Evolutionary conservation across 208 protist species (phyloP), one percentile per base, ranked within the genome.

Genomic region (Leishmania martiniquensis): DNA sequence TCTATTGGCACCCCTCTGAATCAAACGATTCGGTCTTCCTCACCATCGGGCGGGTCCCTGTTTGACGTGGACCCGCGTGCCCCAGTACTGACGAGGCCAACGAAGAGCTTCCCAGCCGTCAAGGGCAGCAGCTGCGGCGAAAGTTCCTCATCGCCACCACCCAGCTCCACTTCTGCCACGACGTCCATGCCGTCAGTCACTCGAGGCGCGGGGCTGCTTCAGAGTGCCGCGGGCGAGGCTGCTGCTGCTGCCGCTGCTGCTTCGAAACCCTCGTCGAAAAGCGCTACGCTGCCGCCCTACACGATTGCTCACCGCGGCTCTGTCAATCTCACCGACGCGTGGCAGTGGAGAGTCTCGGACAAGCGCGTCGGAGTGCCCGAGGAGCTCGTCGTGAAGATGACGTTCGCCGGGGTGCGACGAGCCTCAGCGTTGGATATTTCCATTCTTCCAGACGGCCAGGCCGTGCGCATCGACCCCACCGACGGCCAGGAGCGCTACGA

Each of bases 1-100:
- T 86, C 90, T 37, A 86, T 97, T 39, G 94, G 94, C 37, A 88
- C 80, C 34, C 91, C 90, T 37, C 85, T 93, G 86, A 97, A 95
- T 72, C 94, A 97, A 73, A 97, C 94, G 3, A 80, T 97, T 51
- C 91, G 87, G 1, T 84, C 83, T 7, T 44, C 78, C 32, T 69
- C 65, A 32, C 13, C 67, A 32, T 25, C 42, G 87, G 85, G 0
- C 68, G 72, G 34, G 42, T 89, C 84, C 22, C 90, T 89, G 13
- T 97, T 97, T 68, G 83, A 80, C 2, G 80, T 76, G 32, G 75
- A 85, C 55, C 83, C 77, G 22, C 59, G 81, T 63, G 83, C 83
- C 49, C 85, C 88, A 22, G 87, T 93, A 54, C 76, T 93, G 60
- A 89, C 78, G 55, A 66, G 77, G 73, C 89, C 89, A 3, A 95